Evolutionary conservation across 345 rosid species (phyloP), one percentile per base, ranked within the genome.

Genomic region (Carallia pectinifolia): DNA sequence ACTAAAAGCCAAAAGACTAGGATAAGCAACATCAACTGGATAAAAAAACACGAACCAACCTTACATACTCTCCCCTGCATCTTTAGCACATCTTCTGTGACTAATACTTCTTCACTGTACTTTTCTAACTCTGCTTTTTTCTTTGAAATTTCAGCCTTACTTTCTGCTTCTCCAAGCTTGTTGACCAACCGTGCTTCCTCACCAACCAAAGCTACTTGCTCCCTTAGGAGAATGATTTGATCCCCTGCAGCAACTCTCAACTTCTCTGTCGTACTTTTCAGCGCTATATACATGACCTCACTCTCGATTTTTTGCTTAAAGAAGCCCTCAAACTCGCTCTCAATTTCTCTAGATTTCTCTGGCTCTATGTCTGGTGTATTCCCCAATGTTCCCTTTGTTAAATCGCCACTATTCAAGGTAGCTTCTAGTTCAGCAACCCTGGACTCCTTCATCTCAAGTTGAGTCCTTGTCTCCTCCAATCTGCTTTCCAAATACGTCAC

Each of bases 281-380:
- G 79, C 54, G 82, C 75, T 47, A 92, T 70, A 81, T 80, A 83
- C 75, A 82, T 90, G 5, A 95, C 74, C 83, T 95, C 98, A 39
- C 90, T 89, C 78, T 89, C 90, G 4, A 92, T 82, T 88, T 86
- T 92, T 75, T 83, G 89, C 83, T 64, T 80, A 76, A 89, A 90
- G 31, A 88, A 80, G 53, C 78, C 80, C 73, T 90, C 97, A 17
- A 88, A 64, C 63, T 81, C 85, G 0, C 59, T 65, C 81, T 85
- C 92, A 64, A 78, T 70, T 76, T 82, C 90, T 76, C 62, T 55
- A 63, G 55, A 71, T 67, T 48, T 72, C 53, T 79, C 81, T 61
- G 71, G 82, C 69, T 71, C 75, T 50, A 63, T 34, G 68, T 76
- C 84, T 58, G 68, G 38, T 61, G 70, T 69, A 52, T 74, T 81